Base-by-base conservation (phyloP, 768 basidiomycete species). In the Neoboletus subvelutipes region DNA sequence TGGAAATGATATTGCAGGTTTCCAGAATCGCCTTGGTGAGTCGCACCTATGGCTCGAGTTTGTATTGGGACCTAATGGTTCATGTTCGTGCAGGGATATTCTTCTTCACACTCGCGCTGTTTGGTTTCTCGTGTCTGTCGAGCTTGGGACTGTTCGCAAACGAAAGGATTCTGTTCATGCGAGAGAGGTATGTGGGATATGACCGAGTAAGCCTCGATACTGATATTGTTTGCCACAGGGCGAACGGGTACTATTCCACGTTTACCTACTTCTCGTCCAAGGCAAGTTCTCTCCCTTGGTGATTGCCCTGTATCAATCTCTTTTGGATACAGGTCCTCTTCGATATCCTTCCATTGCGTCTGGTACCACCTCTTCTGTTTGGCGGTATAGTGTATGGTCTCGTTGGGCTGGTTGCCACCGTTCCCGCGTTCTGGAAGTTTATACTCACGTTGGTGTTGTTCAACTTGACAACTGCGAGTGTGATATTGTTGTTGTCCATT, bases 181-280 rank as follows among this genome's bases (percentile, higher is more conserved):
- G 97, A n/a, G 97, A 99, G 73, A 81, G 96, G 91, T 95, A 60
- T 42, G 80, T 65, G 2, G 29, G 22, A 40, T 54, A 5, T 20
- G 28, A 41, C 22, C 28, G 18, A 42, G 34, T 39, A 29, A 17
- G 10, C 41, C 9, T 49, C 2, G 36, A 13, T 34, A 28, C 24
- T 54, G 34, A 68, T 12, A 4, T 43, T 12, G 1, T n/a, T 48
- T 42, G 22, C 13, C 52, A 40, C 70, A 95, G 94, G 61, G 86
- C 94, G 2, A 99, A 99, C 64, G 97, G 97, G 13, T 99, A 99
- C 73, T 99, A 99, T 72, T 92, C 94, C 0, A 89, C 97, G 1
- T 87, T 95, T 68, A 95, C 94, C 10, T 99, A 98, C 78, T 98
- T 98, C 72, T 78, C 90, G 1, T 95, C 96, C 56, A 99, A 99